Conservation (phyloP, 2,329 filamentous ascomycete species). For the Ilyonectria robusta region DNA sequence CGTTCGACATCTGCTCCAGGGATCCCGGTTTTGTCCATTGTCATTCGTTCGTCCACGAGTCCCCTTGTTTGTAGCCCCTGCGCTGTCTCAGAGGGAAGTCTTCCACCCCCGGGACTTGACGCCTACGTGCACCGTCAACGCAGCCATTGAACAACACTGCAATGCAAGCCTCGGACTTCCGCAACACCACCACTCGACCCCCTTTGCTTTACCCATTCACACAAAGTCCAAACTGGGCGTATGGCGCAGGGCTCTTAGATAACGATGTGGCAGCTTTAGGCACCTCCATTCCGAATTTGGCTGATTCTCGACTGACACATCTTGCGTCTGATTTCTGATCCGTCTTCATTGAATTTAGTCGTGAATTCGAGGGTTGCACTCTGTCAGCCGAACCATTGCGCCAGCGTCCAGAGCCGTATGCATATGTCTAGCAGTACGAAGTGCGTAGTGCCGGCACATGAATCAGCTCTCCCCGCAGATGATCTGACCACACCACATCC, state of each 20-base stretch:
- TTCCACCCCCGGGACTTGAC: constrained; percentile 18
- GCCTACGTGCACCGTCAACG: not conserved
- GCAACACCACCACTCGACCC: not conserved
- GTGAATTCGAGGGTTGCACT: not conserved
- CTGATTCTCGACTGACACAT: not conserved
- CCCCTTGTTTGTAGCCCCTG: constrained; percentile 15
- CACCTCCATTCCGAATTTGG: not conserved
- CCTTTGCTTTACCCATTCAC: not conserved
- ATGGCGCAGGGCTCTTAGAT: not conserved
- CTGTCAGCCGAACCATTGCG: not conserved
- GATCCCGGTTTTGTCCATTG: constrained; percentile 1
- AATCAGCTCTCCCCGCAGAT: not conserved
- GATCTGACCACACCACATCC: not conserved
- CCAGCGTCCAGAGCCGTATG: no score
- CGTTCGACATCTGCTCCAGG: not conserved
- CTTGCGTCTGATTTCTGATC: not conserved
- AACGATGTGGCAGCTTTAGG: not conserved
- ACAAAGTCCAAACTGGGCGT: not conserved
- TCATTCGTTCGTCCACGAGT: constrained; percentile 5
- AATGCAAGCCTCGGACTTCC: not conserved
- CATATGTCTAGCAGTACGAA: not conserved
- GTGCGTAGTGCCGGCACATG: not conserved
- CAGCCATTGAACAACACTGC: not conserved
- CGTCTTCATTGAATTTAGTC: not conserved
- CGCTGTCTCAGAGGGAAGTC: constrained; percentile 12